phyloP scores from a whole-genome alignment of 352 stramenopile genomes.

The Pythium guiyangense region DNA sequence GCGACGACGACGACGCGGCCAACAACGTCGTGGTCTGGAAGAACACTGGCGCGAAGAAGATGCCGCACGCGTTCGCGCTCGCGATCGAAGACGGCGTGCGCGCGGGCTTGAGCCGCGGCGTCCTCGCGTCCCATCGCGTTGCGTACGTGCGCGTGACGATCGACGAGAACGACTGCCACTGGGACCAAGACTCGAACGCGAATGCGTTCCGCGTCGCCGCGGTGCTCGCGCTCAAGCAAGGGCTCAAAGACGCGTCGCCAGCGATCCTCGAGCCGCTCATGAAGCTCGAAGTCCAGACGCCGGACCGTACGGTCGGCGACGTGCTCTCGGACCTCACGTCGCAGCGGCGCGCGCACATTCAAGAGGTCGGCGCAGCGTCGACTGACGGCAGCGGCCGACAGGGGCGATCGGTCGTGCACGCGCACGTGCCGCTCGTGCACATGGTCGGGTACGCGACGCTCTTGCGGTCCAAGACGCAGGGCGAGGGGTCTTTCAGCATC shows the following conservation, averaged over 20 bases:
- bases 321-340: slow-evolving; percentile 76
- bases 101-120: slow-evolving; percentile 49
- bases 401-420: slow-evolving; percentile 53
- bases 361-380: slow-evolving; percentile 44
- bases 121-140: slow-evolving; percentile 54
- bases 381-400: slow-evolving; percentile 20
- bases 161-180: slow-evolving; percentile 53
- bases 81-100: slow-evolving; percentile 68
- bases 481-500: slow-evolving; percentile 76
- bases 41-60: slow-evolving; percentile 39
- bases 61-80: slow-evolving; percentile 58
- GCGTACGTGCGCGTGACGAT: slow-evolving; percentile 63
- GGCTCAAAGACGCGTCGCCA: slow-evolving; percentile 44
- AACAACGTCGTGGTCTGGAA: slow-evolving; percentile 61
- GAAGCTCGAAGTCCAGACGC: slow-evolving; percentile 64
- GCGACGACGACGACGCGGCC: slow-evolving; percentile 13
- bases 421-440: slow-evolving; percentile 60
- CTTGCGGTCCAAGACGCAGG: slow-evolving; percentile 74
- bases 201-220: slow-evolving; percentile 56
- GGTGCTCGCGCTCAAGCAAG: slow-evolving; percentile 51
- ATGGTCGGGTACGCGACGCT: slow-evolving; percentile 81
- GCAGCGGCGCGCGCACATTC: slow-evolving; percentile 59
- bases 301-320: slow-evolving; percentile 59
- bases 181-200: slow-evolving; percentile 60
- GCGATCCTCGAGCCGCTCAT: slow-evolving; percentile 75